Base-by-base conservation (phyloP, 208 protist species). In the Trypanosoma cruzi region DNA sequence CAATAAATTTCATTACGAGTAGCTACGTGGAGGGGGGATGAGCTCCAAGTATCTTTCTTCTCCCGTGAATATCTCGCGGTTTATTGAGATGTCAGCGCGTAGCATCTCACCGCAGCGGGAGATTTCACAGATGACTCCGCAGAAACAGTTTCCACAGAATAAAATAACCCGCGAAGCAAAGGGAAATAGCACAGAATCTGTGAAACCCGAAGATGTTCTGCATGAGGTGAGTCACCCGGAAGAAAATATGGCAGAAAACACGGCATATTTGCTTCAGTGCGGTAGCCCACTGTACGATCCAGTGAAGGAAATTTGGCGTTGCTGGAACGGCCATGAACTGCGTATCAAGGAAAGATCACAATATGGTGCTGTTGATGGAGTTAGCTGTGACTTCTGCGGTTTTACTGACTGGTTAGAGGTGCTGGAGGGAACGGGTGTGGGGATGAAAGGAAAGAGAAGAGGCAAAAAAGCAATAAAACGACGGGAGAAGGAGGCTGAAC, bases 301-400 rank as follows among this genome's bases (percentile, higher is more conserved):
- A 0, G 84, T 92, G 29, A 80, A 68, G 29, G 49, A 76, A 20
- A 28, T 69, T 36, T 87, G 86, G 65, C 70, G 82, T 29, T 96
- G 90, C 73, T 96, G 88, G 86, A 70, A 80, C 5, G 59, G 75
- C 13, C 82, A 92, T 58, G 29, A 63, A 46, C 59, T 96, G 31
- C 46, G 71, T 31, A 28, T 44, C 4, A 81, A 80, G 20, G 57
- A 67, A 10, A 58, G 77, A 20, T 28, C 52, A 6, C 62, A 75
- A 54, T 94, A 96, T 68, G 77, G 68, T 20, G 53, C 36, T 26
- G 73, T 86, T 28, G 90, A 92, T 29, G 90, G 88, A 32, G 76
- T 96, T 49, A 91, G 82, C 73, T 96, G 90, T 58, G 90, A 96
- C 55, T 96, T 96, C 55, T 96, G 90, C 53, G 90, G 90, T 16